Percentiles rank a stretch among this genome's conserved stretches.
These are phyloP conservation scores for Mallotus japonicus DNA, from an alignment of 441 rosid species.

Conservation along the genomic window DNA sequence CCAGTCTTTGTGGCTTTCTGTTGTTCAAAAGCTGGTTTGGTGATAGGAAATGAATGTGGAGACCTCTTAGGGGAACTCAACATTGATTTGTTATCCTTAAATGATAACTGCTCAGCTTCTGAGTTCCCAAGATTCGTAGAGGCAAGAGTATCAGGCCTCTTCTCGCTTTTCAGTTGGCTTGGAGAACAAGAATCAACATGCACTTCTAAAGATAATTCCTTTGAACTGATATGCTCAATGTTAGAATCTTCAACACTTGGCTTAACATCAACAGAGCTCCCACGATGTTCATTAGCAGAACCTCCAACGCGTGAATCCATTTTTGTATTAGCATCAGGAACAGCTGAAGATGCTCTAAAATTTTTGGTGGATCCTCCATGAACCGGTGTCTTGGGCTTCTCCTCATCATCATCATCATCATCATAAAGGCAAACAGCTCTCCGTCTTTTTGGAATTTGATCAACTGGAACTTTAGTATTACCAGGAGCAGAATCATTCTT, in stretches of 20 bases:
- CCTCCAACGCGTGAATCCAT: constrained; percentile 26
- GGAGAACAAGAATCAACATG: constrained; percentile 36
- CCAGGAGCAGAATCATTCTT: constrained; percentile 39
- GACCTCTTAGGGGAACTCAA: constrained; percentile 53
- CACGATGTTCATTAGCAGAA: constrained; percentile 30
- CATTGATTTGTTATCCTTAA: constrained; percentile 39
- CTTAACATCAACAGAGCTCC: constrained; percentile 31
- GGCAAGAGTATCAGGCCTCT: constrained; percentile 35
- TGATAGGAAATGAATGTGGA: constrained; percentile 34
- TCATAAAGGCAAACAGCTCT: constrained; percentile 85
- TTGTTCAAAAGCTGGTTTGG: constrained; percentile 44
- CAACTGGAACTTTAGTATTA: constrained; percentile 32
- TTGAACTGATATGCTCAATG: constrained; percentile 39
- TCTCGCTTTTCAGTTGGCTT: constrained; percentile 30
- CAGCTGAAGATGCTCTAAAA: constrained; percentile 37
- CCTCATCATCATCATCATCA: constrained; percentile 71
- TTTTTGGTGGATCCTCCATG: constrained; percentile 57
- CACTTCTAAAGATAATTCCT: constrained; percentile 37
- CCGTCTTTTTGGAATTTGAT: constrained; percentile 61
- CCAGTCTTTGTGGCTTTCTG: constrained; percentile 36
- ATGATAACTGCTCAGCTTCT: constrained; percentile 36
- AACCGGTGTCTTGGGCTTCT: constrained; percentile 88
- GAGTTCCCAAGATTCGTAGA: constrained; percentile 41
- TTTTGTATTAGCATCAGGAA: constrained; percentile 38
- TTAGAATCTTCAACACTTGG: constrained; percentile 36